These are phyloP conservation scores for Picea engelmannii DNA, from an alignment of 83 land plant species.

Conservation along the genomic window DNA sequence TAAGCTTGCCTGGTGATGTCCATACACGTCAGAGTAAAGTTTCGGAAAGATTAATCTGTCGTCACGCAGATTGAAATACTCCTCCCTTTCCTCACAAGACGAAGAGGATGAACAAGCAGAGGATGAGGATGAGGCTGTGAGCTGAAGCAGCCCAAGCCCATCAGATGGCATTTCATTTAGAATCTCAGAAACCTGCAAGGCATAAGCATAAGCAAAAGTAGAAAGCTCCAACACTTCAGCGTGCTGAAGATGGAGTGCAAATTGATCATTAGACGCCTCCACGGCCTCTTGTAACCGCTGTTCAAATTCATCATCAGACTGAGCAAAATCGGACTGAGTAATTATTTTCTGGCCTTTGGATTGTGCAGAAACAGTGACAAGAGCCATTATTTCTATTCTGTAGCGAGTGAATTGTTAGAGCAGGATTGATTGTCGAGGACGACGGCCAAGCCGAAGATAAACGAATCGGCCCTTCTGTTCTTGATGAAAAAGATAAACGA, in stretches of 20 bases:
- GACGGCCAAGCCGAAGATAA: too few relatives aligned
- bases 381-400: background rate
- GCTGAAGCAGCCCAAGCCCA: too few relatives aligned
- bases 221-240: background rate
- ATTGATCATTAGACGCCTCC: too few relatives aligned
- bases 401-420: too few relatives aligned
- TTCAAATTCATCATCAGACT: too few relatives aligned
- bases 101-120: background rate
- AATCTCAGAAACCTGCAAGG: background rate
- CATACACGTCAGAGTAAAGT: too few relatives aligned
- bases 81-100: background rate
- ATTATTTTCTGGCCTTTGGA: background rate
- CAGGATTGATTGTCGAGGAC: too few relatives aligned
- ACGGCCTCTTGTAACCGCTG: background rate
- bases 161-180: too few relatives aligned
- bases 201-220: background rate
- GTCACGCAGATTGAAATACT: background rate
- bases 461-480: too few relatives aligned
- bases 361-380: background rate
- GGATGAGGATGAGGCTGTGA: background rate
- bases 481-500: too few relatives aligned
- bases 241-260: background rate
- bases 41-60: too few relatives aligned
- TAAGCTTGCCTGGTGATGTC: too few relatives aligned
- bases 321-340: background rate